Evolutionary conservation across 2,329 filamentous ascomycete genomes (phyloP), one percentile per base, ranked within the genome.

Genomic region (Claviceps sp.): DNA sequence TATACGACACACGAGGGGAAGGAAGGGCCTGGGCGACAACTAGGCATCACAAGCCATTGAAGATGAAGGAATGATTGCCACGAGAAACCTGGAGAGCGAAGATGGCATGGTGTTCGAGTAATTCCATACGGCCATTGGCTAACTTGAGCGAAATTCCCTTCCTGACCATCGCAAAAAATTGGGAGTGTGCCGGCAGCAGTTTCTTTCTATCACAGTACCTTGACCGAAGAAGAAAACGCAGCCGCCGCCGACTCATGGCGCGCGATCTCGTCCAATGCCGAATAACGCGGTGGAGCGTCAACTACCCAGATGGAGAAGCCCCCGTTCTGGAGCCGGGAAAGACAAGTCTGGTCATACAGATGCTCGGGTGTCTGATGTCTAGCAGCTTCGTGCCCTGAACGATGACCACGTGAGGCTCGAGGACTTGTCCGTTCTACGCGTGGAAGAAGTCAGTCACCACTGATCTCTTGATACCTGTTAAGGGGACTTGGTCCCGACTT

Each of bases 391-490:
- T 18, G 70, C 75, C 2, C 74, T 98, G 40, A 97, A 97, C 58
- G 75, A 84, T 51, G 81, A 79, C n/a, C 72, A 74, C 1, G 64
- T 72, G 4, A 71, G 71, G 7, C 71, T 98, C 0, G 90, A 96
- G 56, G 89, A 97, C 57, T 83, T 98, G 3, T 73, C 98, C 7
- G 84, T 98, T 2, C 74, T 98, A 8, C 82, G 89, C 1, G 87
- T 98, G 5, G 76, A 81, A 11, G 80, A 85, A 50, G 94, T 93
- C 0, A 79, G 89, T 22, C 20, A 22, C 20, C 20, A 22, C 20
- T 47, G 93, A 98, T 60, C 87, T 97, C 63, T 98, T 98, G 63
- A 80, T 98, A 41, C 85, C 89, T 0, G 74, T 95, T 0, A 82
- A 79, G 24, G 93, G 79, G 0, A 72, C 70, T 1, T 98, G 93